A percentile compares a stretch with the other conserved stretches of the same genome.
Evolutionary conservation across 2,329 filamentous ascomycete genomes (phyloP).

Genomic region (Fusarium sp.): DNA sequence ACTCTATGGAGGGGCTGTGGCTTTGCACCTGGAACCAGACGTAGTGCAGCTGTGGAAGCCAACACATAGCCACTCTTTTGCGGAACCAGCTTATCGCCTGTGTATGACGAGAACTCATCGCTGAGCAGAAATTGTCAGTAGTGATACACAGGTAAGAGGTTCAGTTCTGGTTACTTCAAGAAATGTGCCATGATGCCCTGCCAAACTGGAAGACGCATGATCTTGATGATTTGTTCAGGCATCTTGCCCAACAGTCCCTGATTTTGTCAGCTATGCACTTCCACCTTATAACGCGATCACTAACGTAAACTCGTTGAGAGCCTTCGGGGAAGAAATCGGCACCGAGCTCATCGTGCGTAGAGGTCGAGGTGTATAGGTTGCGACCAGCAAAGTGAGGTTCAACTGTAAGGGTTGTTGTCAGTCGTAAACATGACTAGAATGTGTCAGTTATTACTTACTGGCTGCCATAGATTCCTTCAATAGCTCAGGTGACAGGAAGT

Average conservation of each 20-base stretch:
- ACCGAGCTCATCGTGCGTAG: not conserved
- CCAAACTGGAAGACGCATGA: not conserved
- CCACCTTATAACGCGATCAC: accelerated
- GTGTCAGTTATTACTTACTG: not conserved
- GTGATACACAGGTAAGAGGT: accelerated
- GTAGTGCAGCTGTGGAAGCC: not conserved
- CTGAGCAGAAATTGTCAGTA: not conserved
- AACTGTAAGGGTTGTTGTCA: not conserved
- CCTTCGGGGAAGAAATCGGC: not conserved
- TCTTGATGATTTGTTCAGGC: not conserved
- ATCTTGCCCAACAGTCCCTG: not conserved
- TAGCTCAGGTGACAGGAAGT: not conserved
- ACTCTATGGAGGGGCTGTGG: not conserved
- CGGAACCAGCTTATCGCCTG: not conserved
- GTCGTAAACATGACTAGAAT: accelerated
- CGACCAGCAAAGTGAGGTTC: not conserved
- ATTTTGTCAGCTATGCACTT: not conserved
- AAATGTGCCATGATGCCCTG: not conserved
- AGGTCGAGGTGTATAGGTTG: not conserved
- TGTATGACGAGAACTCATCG: not conserved
- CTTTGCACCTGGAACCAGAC: not conserved
- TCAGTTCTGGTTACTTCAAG: not conserved
- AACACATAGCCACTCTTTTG: slow-evolving; percentile 1
- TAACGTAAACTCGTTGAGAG: not conserved
- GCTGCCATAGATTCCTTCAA: not conserved